Conservation (phyloP, 371 early-diverging fungal genomes). For the Mortierella sp. region DNA sequence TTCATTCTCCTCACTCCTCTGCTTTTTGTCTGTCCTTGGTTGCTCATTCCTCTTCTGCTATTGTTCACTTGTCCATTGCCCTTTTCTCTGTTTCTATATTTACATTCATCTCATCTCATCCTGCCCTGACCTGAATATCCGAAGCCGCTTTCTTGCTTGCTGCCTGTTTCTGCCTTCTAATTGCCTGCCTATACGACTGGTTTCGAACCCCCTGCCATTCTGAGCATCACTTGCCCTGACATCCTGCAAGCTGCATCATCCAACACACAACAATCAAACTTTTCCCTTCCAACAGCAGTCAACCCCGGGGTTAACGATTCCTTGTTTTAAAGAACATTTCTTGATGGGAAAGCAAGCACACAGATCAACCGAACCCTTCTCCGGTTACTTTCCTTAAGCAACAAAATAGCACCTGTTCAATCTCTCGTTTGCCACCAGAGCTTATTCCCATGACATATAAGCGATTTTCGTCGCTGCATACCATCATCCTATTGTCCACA, state of each 20-base stretch:
- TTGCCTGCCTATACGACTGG: background rate
- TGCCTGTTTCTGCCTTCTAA: background rate
- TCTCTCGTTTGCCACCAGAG: background rate
- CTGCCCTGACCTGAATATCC: too few species aligned
- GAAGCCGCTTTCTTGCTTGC: background rate
- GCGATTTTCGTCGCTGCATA: slow-evolving; percentile 33
- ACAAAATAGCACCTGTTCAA: background rate
- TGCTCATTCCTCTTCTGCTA: background rate
- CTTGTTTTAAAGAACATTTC: too few species aligned
- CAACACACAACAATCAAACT: background rate
- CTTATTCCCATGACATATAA: slow-evolving; percentile 9
- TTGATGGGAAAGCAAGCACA: too few species aligned
- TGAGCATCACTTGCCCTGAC: too few species aligned
- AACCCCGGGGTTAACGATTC: too few species aligned
- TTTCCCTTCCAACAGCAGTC: too few species aligned
- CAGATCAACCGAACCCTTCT: background rate
- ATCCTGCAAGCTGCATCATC: too few species aligned
- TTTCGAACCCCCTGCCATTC: too few species aligned
- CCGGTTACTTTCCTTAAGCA: background rate
- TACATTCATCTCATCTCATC: background rate
- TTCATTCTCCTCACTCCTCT: too few species aligned
- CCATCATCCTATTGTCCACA: slow-evolving; percentile 20
- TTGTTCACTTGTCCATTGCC: too few species aligned
- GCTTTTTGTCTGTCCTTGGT: background rate
- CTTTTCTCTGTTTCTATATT: background rate